Conservation (phyloP, 148 eudicot genomes). For the Diospyros kaki region DNA sequence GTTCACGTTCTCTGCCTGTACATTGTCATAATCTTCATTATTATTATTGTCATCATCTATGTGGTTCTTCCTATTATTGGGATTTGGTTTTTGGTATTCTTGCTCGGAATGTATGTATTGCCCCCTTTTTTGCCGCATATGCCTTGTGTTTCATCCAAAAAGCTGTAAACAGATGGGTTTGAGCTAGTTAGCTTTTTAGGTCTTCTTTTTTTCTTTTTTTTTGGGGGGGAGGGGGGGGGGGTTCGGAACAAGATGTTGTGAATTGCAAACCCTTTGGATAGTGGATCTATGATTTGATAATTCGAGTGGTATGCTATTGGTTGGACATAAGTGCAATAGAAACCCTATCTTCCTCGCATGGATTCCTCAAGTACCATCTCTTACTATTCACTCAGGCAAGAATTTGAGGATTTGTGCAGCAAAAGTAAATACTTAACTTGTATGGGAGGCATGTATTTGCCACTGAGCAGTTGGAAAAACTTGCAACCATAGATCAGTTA, state of each 20-base stretch:
- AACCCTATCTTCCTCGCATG: too few species aligned
- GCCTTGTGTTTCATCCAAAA: background rate
- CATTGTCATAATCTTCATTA: background rate
- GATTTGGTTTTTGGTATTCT: background rate
- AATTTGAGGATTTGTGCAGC: background rate
- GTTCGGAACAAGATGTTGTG: background rate
- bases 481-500: too few species aligned
- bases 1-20: constrained; percentile 19
- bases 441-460: background rate
- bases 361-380: too few species aligned
- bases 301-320: background rate
- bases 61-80: too few species aligned
- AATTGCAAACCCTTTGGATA: background rate
- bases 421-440: background rate
- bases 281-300: background rate
- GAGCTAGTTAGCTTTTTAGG: too few species aligned
- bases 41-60: background rate
- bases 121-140: background rate
- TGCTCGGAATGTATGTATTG: background rate
- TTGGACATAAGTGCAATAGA: background rate
- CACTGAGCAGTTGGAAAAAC: background rate
- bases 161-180: background rate
- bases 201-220: too few species aligned
- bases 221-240: too few species aligned
- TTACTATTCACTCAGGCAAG: background rate